Evolutionary conservation across 805 yeast species (phyloP), one percentile per base, ranked within the genome.

Genomic region (Ogataea methanolica): DNA sequence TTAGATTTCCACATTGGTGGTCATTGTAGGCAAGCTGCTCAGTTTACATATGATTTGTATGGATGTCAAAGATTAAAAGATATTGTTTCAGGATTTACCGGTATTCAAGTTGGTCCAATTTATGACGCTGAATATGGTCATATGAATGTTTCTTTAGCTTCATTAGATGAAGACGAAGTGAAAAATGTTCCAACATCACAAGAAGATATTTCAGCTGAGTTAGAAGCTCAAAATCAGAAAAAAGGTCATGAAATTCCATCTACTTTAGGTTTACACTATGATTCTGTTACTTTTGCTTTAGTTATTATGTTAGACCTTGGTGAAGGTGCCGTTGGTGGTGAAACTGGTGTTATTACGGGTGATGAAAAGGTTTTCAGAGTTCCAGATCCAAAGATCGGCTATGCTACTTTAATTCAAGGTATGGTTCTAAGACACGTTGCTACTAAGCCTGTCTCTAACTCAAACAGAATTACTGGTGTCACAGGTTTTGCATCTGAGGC

Each of bases 41-140:
- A 78, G 1, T 79, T 79, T 54, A 68, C 74, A 4, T 60, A 70
- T 48, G 71, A 67, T 5, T 78, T 83, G 9, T 77, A 79, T 78
- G 70, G 67, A 6, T 74, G 72, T 51, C 80, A 81, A 16, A 70
- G 69, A 51, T 70, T 80, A 3, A 57, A 71, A 55, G 74, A 73
- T 44, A 69, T 78, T 45, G 59, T 79, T 41, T 65, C 70, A 42
- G 66, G 51, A 11, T 78, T 78, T 75, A 78, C 82, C 7, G 78
- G 76, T 1, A 72, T 73, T 33, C 75, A 74, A 16, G 63, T 75
- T 48, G 71, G 69, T 45, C 60, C 70, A 11, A 65, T 74, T 17
- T 71, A 73, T 70, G 80, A 78, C 51, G 76, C 71, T 51, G 83
- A 79, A 56, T 66, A 75, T 42, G 80, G 76, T 16, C 79, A 75